Evolutionary conservation across 495 filamentous ascomycete genomes (phyloP).

Genomic region (Daldinia bambusicola): DNA sequence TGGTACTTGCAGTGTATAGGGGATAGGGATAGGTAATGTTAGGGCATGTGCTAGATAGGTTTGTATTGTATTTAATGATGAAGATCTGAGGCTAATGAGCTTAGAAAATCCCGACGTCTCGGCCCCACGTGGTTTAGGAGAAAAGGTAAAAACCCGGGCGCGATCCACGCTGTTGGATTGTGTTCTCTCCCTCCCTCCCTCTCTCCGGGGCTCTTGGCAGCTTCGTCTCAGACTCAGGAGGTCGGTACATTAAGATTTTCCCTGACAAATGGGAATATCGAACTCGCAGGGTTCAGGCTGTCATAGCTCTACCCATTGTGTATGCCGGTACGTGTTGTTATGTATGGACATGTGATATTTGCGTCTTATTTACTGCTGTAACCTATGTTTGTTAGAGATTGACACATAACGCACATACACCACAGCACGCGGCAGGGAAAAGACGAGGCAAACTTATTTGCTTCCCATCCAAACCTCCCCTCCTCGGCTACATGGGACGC

Average conservation of each 20-base stretch:
- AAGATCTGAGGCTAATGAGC: slow-evolving; percentile 7
- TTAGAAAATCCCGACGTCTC: slow-evolving; percentile 32
- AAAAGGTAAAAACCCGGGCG: slow-evolving; percentile 30
- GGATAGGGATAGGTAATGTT: not conserved
- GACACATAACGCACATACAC: not conserved
- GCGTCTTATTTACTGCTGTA: not conserved
- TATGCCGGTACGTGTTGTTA: no score
- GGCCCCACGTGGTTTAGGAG: slow-evolving; percentile 39
- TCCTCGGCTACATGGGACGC: slow-evolving; percentile 28
- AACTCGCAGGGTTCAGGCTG: slow-evolving; percentile 28
- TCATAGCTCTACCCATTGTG: no score
- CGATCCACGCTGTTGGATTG: slow-evolving; percentile 32
- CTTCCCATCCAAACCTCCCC: slow-evolving; percentile 4
- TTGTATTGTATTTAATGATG: not conserved
- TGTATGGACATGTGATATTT: slow-evolving; percentile 29
- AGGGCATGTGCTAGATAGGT: not conserved
- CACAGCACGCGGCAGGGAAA: slow-evolving; percentile 11
- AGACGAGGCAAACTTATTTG: slow-evolving; percentile 37
- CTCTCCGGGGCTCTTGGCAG: slow-evolving; percentile 11
- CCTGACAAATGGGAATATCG: slow-evolving; percentile 38
- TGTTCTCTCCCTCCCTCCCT: not conserved
- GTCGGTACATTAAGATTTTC: slow-evolving; percentile 35
- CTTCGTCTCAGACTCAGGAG: slow-evolving; percentile 29
- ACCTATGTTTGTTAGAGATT: slow-evolving; percentile 30
- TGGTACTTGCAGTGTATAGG: no score